phyloP scores from a whole-genome alignment of 176 grass and related monocot genomes.

The Zizania latifolia region DNA sequence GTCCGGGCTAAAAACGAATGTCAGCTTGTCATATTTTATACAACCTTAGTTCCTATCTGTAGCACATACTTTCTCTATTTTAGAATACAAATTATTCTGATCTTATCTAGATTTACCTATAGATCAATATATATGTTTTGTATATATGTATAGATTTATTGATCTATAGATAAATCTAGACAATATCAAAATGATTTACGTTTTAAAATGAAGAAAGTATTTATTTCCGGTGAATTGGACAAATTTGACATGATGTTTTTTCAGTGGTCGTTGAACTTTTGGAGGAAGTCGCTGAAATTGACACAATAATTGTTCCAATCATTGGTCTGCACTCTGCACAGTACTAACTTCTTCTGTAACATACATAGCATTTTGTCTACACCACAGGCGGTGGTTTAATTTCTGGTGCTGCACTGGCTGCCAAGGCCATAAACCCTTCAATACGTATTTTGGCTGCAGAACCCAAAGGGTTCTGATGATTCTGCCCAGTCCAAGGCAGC shows the following conservation, averaged over 20 bases:
- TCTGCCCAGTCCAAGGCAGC: constrained; percentile 75
- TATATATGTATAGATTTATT: too few species aligned
- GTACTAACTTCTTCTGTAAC: not conserved
- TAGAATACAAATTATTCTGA: too few species aligned
- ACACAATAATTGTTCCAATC: constrained; percentile 83
- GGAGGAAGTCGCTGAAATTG: constrained; percentile 66
- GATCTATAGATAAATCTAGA: too few species aligned
- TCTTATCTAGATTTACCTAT: too few species aligned
- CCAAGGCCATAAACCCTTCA: constrained; percentile 84
- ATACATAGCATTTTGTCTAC: constrained; percentile 14
- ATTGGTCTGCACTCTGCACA: constrained; percentile 51
- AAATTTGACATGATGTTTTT: constrained; percentile 34
- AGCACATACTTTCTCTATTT: too few species aligned
- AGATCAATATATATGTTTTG: too few species aligned
- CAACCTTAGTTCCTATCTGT: not conserved
- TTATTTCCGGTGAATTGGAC: not conserved
- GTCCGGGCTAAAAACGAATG: not conserved
- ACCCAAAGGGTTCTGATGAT: constrained; percentile 86
- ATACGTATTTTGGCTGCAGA: constrained; percentile 81
- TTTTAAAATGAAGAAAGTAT: too few species aligned
- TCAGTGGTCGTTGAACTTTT: constrained; percentile 90
- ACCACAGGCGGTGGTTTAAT: constrained; percentile 79
- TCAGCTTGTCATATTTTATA: not conserved
- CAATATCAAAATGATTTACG: too few species aligned
- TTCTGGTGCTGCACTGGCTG: constrained; percentile 77